phyloP scores from a whole-genome alignment of 2,329 filamentous ascomycete genomes.

The Ascochyta clinopodiicola region DNA sequence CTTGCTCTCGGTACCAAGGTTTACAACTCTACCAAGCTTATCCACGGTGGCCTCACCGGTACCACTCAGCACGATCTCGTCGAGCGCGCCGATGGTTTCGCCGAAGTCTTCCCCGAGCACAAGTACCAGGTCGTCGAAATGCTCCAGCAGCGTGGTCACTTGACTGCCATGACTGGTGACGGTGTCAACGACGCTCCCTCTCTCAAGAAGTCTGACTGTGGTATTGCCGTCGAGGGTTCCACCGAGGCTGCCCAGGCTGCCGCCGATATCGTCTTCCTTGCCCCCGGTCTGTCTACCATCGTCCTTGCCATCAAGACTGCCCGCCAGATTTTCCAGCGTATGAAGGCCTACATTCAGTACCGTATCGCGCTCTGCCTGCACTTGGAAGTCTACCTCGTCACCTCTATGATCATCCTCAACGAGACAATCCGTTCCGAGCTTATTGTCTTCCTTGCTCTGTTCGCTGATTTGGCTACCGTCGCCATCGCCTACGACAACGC shows the following conservation, averaged over 20 bases:
- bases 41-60: slow-evolving; percentile 76
- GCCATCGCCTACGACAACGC: slow-evolving; percentile 82
- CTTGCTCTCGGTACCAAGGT: slow-evolving; percentile 80
- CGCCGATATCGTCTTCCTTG: slow-evolving; percentile 77
- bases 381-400: slow-evolving; percentile 77
- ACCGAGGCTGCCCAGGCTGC: slow-evolving; percentile 76
- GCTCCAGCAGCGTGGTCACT: slow-evolving; percentile 74
- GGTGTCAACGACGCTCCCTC: slow-evolving; percentile 77
- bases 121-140: slow-evolving; percentile 80
- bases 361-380: slow-evolving; percentile 77
- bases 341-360: slow-evolving; percentile 80
- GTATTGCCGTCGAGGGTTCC: slow-evolving; percentile 75
- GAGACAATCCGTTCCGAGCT: slow-evolving; percentile 75
- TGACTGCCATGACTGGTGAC: slow-evolving; percentile 79
- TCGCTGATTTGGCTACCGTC: slow-evolving; percentile 80
- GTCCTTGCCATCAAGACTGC: slow-evolving; percentile 76
- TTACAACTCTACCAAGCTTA: slow-evolving; percentile 79
- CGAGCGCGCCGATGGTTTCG: slow-evolving; percentile 76
- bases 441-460: slow-evolving; percentile 80
- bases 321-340: slow-evolving; percentile 78
- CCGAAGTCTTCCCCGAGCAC: slow-evolving; percentile 77
- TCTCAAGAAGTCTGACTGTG: slow-evolving; percentile 76
- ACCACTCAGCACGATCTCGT: slow-evolving; percentile 78
- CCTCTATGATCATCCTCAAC: slow-evolving; percentile 80
- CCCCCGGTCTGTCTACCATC: slow-evolving; percentile 73